Percentiles rank a stretch among this genome's conserved stretches.
phyloP scores from a whole-genome alignment of 2,329 filamentous ascomycete species.

The Monilinia vaccinii-corymbosi region DNA sequence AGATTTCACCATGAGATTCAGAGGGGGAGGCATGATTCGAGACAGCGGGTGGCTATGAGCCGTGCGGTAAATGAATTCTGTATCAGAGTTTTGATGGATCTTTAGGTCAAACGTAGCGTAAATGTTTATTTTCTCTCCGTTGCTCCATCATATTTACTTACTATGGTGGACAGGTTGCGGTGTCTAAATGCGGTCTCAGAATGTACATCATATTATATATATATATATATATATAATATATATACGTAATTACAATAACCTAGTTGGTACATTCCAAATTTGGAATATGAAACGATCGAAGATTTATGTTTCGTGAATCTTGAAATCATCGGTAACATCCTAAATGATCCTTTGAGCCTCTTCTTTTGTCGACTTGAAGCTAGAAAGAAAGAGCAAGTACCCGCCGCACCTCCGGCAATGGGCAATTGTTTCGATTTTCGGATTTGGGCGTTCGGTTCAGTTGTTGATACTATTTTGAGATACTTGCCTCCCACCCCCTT shows the following conservation, averaged over 20 bases:
- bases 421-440: neutral
- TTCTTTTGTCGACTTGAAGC: neutral
- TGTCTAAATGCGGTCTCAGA: neutral
- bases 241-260: neutral
- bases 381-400: neutral
- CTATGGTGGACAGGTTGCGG: neutral
- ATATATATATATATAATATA: too few relatives aligned
- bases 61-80: neutral
- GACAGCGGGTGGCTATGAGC: neutral
- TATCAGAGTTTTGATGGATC: neutral
- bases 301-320: neutral
- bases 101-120: conserved; percentile 1
- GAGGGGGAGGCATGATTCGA: neutral
- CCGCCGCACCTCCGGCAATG: neutral
- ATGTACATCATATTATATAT: neutral
- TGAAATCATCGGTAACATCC: conserved; percentile 6
- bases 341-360: conserved; percentile 10
- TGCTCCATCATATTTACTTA: neutral
- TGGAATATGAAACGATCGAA: conserved; percentile 7
- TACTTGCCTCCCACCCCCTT: conserved; percentile 2
- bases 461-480: conserved; percentile 4
- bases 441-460: neutral
- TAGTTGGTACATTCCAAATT: conserved; percentile 4
- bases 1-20: conserved; percentile 1
- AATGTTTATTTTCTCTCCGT: neutral